Conservation (phyloP, 352 stramenopile species). For the Albugo laibachii region DNA sequence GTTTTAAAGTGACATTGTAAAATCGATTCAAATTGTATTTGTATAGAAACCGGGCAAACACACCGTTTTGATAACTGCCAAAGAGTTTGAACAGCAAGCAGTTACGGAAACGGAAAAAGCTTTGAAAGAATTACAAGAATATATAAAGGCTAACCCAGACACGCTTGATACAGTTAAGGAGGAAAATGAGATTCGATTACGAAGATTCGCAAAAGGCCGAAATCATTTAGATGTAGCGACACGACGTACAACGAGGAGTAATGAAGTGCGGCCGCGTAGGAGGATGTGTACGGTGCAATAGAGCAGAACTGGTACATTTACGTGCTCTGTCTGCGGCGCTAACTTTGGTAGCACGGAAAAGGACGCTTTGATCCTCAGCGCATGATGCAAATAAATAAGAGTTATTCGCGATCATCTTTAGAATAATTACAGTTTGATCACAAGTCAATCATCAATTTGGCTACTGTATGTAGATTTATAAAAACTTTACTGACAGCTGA, state of each 20-base stretch:
- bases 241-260: slow-evolving; percentile 12
- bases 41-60: slow-evolving; percentile 25
- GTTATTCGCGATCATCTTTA: no score
- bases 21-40: not conserved
- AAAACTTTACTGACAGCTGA: no score
- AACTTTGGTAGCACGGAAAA: no score
- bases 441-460: no score
- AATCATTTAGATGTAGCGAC: slow-evolving; percentile 52
- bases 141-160: slow-evolving; percentile 44
- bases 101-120: slow-evolving; percentile 56
- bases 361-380: no score
- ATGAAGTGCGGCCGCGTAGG: no score
- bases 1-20: not conserved
- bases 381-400: no score
- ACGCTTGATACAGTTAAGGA: slow-evolving; percentile 60
- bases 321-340: no score
- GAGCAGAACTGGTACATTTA: no score
- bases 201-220: slow-evolving; percentile 52
- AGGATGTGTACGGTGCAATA: no score
- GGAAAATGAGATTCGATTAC: slow-evolving; percentile 59
- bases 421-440: no score
- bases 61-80: slow-evolving; percentile 45
- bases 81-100: slow-evolving; percentile 46
- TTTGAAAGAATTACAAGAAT: slow-evolving; percentile 37
- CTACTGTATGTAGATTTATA: no score